Evolutionary conservation across 208 protist genomes (phyloP).

Genomic region (Naegleria gruberi): DNA sequence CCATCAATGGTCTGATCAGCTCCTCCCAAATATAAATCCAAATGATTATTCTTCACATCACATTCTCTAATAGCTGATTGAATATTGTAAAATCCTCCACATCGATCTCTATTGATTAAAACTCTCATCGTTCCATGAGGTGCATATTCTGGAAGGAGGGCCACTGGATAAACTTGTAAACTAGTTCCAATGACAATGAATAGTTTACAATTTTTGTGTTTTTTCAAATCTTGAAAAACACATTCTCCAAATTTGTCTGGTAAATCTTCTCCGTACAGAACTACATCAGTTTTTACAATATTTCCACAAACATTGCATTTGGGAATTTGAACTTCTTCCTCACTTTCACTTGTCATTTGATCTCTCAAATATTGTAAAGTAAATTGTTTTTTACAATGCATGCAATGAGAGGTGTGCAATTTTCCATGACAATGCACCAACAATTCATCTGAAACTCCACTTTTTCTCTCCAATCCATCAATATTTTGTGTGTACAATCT

Average conservation of each 20-base stretch:
- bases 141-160: slow-evolving; percentile 57
- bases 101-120: neutral
- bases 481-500: slow-evolving; percentile 93
- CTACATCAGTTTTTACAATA: slow-evolving; percentile 87
- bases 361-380: neutral
- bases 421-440: slow-evolving; percentile 91
- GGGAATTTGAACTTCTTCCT: neutral
- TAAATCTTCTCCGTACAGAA: slow-evolving; percentile 90
- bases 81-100: neutral
- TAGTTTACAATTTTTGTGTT: slow-evolving; percentile 53
- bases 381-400: slow-evolving; percentile 30
- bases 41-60: neutral
- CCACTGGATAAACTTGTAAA: slow-evolving; percentile 83
- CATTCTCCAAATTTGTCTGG: slow-evolving; percentile 57
- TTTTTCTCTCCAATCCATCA: slow-evolving; percentile 74
- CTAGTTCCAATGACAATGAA: slow-evolving; percentile 89
- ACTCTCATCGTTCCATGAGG: neutral
- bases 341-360: neutral
- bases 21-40: neutral
- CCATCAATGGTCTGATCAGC: neutral
- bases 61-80: neutral
- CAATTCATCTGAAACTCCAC: slow-evolving; percentile 53
- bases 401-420: slow-evolving; percentile 69
- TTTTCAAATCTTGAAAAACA: slow-evolving; percentile 49
- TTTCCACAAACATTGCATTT: slow-evolving; percentile 35